Conservation (phyloP, 805 yeast genomes). For the Ogataea naganishii region DNA sequence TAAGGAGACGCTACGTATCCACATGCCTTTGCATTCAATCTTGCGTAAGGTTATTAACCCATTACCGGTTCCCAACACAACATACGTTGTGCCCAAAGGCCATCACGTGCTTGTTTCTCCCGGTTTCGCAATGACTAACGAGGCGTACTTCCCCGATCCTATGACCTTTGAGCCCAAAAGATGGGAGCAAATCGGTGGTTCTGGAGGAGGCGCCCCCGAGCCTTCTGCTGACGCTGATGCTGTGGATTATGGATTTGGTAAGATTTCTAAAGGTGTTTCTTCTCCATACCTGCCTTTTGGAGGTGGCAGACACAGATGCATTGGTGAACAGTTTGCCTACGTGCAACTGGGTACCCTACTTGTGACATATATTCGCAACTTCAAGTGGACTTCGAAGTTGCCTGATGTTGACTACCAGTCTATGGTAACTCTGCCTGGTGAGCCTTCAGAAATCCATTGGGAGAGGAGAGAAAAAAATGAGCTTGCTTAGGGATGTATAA, state of each 20-base stretch:
- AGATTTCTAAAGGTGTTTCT: conserved; percentile 89
- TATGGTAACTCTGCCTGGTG: conserved; percentile 87
- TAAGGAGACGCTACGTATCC: conserved; percentile 91
- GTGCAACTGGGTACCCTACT: conserved; percentile 85
- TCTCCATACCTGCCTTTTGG: conserved; percentile 97
- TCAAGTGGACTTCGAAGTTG: conserved; percentile 65
- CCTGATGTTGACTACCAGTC: conserved; percentile 75
- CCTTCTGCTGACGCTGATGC: conserved; percentile 23
- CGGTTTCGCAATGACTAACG: conserved; percentile 78
- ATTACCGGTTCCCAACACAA: conserved; percentile 70
- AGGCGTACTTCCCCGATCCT: conserved; percentile 73
- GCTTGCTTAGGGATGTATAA: too few species aligned
- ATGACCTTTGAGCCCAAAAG: conserved; percentile 72
- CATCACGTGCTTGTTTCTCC: conserved; percentile 90
- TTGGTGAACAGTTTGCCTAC: conserved; percentile 97
- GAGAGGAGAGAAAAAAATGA: conserved; percentile 53
- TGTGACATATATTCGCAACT: conserved; percentile 62
- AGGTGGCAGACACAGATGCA: conserved; percentile 99
- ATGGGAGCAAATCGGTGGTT: conserved; percentile 46
- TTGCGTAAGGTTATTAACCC: conserved; percentile 83
- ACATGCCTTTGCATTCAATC: conserved; percentile 92
- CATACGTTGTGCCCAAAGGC: conserved; percentile 77
- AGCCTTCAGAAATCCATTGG: conserved; percentile 68
- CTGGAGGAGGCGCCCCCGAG: conserved; percentile 17
- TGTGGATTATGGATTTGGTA: conserved; percentile 95